Base-by-base conservation (phyloP, 2,329 filamentous ascomycete species). In the Mariannaea sp. region DNA sequence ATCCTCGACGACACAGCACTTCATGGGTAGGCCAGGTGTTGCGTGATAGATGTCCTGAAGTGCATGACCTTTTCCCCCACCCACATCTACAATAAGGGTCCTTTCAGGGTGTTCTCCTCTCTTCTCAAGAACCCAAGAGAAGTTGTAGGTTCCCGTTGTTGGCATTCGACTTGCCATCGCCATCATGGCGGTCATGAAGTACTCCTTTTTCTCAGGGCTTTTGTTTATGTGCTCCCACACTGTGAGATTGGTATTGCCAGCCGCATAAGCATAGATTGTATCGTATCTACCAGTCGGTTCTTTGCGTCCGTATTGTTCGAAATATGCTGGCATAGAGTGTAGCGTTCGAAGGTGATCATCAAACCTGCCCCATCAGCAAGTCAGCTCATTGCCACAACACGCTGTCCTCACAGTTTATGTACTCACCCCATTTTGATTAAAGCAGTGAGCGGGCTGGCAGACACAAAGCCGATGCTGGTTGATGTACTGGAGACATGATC, bases 151-250 rank as follows among this genome's bases (percentile, higher is more conserved):
- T 5, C 49, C 49, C 8, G 44, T 9, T 0, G 39, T 16, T 2
- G 49, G 49, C 12, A 41, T 13, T 2, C 13, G 38, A 5, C 19
- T 41, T 7, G 36, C 42, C 20, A 46, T 35, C 10, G 49, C 49
- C 17, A 42, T 35, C 49, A 52, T 52, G 29, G 35, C 32, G 3
- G 42, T 29, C 49, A 52, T 52, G n/a, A 52, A 52, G n/a, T 35
- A 40, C 7, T 33, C 17, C 49, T 46, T 46, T 26, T 43, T 46
- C 12, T 29, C 6, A 12, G 45, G 35, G 16, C 46, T 27, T 14
- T 27, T 27, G 16, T 46, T 43, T 19, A 39, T 46, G 49, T 52
- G 49, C n/a, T 52, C 49, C 49, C 49, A 52, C 2, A 46, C 42
- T 3, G 49, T 52, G 19, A 52, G 17, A 14, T 52, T 43, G 8